Base-by-base conservation (phyloP, 1,284 basidiomycete species). In the Naganishia sp. region DNA sequence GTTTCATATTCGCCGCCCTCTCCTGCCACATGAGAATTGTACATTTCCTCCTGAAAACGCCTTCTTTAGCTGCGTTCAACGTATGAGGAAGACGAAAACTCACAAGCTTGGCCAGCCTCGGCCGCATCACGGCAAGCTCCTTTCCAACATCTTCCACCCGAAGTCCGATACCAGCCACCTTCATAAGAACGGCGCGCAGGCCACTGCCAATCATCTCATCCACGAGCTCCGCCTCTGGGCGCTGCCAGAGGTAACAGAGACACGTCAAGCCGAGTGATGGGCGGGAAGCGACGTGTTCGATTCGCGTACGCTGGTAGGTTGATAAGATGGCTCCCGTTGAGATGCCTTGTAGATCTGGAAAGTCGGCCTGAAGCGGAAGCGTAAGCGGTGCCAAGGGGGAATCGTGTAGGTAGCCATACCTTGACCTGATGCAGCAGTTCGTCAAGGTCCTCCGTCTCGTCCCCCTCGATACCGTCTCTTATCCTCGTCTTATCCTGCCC, bases 1-100 rank as follows among this genome's bases (percentile, higher is more conserved):
- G 90, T 92, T 78, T 99, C 96, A 77, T 98, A 99, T 81, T 99
- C 96, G 1, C 96, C 96, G 2, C 96, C 96, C 80, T 99, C 96
- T 4, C 96, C 96, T 70, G 94, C 97, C 1, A 96, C 86, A 78
- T 99, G 96, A 0, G 90, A 88, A 0, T 94, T 94, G 74, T 95
- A 99, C 50, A 86, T 80, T 4, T 80, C 74, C 76, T 94, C 90
- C 90, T 94, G 70, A 3, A 11, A 9, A 7, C 36, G n/a, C 3
- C 2, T 33, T 15, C 31, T 23, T 18, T 3, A 11, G 49, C n/a
- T 39, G 18, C 45, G 43, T 53, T 67, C n/a, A 36, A 11, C 36
- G 15, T 21, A 21, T n/a, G 33, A n/a, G 39, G 31, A 16, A 33
- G 33, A 39, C 25, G 16, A 5, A 23, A 1, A 75, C 85, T 72